Evolutionary conservation across 148 eudicot species (phyloP), one percentile per base, ranked within the genome.

Genomic region (Gaultheria prostrata): DNA sequence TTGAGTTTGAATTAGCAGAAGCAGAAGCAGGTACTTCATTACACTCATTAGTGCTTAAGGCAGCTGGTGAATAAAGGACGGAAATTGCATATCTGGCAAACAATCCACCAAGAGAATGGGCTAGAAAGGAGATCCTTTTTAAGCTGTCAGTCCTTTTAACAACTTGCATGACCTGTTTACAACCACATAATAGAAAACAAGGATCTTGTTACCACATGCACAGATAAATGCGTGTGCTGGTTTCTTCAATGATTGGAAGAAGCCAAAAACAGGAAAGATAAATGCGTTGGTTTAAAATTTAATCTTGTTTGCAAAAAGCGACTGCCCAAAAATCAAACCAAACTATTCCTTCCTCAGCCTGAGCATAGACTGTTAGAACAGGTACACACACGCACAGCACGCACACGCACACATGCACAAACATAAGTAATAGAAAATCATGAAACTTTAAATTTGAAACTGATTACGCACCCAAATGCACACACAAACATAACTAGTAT

Each of bases 21-120:
- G 74, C 26, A 35, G 86, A 80, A 63, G 21, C 56, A 79, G 77
- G 78, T 45, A 69, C 20, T 74, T 83, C 89, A 85, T 77, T 82
- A 65, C 82, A 50, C 35, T 85, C 80, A 82, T 86, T 89, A 75
- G 76, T 70, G 53, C 80, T 50, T 7, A 76, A 49, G 56, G 54
- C 81, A 83, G 81, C 85, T 39, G 86, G 81, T 15, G 92, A 75
- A 83, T 93, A 95, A 78, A 97, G 96, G 79, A 92, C 87, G 24
- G 92, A 88, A 83, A 93, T 83, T 78, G 99, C 99, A 90, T 93
- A 93, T 89, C 99, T 91, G 81, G 98, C 92, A 89, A 97, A 89
- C 89, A 97, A 81, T 80, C 99, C 99, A 87, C 99, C 99, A 78
- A 97, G 98, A 79, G 99, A 97, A 90, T 97, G 99, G 80, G 98